phyloP scores from a whole-genome alignment of 208 protist genomes.

The Acanthamoeba quina region DNA sequence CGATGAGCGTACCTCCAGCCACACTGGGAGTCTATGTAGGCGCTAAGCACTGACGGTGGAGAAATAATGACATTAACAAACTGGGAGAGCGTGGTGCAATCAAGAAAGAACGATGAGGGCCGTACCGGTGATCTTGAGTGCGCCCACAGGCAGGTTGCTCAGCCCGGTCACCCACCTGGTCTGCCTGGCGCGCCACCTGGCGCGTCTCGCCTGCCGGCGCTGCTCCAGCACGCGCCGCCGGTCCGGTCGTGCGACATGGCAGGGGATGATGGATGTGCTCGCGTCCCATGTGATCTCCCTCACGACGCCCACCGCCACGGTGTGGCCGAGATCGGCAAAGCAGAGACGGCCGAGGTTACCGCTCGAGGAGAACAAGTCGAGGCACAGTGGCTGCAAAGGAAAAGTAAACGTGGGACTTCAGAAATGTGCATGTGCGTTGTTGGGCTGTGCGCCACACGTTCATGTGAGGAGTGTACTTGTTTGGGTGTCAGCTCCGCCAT shows the following conservation, averaged over 20 bases:
- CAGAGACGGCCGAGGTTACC: neutral
- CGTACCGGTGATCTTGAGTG: neutral
- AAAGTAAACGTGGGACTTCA: neutral
- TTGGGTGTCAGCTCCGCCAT: too few relatives aligned
- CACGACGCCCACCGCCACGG: neutral
- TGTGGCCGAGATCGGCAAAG: neutral
- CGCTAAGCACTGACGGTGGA: neutral
- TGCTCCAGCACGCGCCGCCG: neutral
- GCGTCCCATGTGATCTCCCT: neutral
- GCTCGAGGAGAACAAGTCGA: neutral
- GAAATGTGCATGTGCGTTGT: neutral
- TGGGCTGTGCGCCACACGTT: neutral
- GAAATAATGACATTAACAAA: neutral
- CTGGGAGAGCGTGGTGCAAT: neutral
- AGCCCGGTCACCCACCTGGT: neutral
- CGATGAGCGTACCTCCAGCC: neutral
- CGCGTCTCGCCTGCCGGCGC: neutral
- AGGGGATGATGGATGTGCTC: neutral
- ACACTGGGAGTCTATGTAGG: neutral
- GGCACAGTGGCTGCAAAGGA: neutral
- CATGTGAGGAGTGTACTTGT: too few relatives aligned
- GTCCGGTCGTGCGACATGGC: neutral
- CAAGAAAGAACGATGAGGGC: neutral
- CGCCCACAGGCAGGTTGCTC: neutral
- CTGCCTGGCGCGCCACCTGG: neutral